Evolutionary conservation across 306 rosid species (phyloP), one percentile per base, ranked within the genome.

Genomic region (Rosa lucieae): DNA sequence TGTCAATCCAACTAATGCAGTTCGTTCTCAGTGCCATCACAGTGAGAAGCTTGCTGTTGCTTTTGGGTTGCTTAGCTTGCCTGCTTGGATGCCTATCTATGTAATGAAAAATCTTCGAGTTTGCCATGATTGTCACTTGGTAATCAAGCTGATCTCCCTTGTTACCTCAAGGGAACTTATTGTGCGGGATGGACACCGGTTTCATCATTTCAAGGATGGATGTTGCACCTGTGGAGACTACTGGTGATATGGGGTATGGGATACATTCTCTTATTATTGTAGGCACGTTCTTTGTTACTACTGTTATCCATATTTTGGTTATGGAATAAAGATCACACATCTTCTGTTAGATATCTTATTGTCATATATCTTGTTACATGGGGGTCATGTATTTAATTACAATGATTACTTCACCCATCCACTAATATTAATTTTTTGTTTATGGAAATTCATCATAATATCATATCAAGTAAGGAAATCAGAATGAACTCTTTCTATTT

Each of bases 1-100:
- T 73, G 26, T 44, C 46, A 77, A 67, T 68, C 79, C 68, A 72
- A 72, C n/a, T 79, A 76, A 73, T 72, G 68, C 79, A 75, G 78
- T 81, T 78, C 56, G 82, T 78, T 79, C 67, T 63, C 66, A 63
- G 29, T 73, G 10, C 44, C 82, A 88, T 77, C 94, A 88, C 63
- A 88, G 90, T 21, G 90, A 85, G 68, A 88, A 85, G 78, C 88
- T 88, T 74, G 89, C 89, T 53, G 89, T 86, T 81, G 88, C 88
- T 75, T 83, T 87, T 90, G 88, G 86, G 74, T 76, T 86, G 73
- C 84, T 86, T 68, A 80, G 78, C 67, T 79, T 87, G 68, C 90
- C 89, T 61, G 63, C 87, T 81, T 88, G 86, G 89, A 90, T 74
- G 88, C 89, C 90, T 10, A 81, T 84, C 79, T 80, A 70, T 73